Conservation (phyloP, 352 stramenopile species). For the Globisporangium irregulare region DNA sequence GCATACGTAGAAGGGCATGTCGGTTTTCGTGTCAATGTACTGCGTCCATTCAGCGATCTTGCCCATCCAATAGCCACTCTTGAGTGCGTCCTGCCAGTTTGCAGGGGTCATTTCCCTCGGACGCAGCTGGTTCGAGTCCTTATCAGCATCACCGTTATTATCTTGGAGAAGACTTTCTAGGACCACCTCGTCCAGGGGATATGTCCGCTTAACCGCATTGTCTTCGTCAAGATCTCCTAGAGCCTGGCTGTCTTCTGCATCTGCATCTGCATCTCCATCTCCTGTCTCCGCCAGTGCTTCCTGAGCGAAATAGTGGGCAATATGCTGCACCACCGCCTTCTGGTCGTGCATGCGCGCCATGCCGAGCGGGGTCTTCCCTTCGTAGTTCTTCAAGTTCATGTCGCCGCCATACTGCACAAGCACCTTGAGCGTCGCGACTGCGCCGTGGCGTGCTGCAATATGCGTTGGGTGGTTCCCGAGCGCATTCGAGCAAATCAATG, state of each 20-base stretch:
- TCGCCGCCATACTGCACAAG: slow-evolving; percentile 77
- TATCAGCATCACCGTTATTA: not conserved
- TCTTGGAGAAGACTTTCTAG: not conserved
- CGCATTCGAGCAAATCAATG: slow-evolving; percentile 49
- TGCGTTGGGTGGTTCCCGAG: slow-evolving; percentile 71
- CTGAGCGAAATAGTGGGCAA: slow-evolving; percentile 56
- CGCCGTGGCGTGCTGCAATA: slow-evolving; percentile 57
- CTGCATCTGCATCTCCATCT: not conserved
- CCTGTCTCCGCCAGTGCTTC: slow-evolving; percentile 22
- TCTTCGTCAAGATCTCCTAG: not conserved
- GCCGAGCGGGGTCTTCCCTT: slow-evolving; percentile 69
- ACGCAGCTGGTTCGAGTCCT: slow-evolving; percentile 8
- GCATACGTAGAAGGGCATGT: slow-evolving; percentile 51
- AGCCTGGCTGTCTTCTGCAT: not conserved
- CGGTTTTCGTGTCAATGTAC: slow-evolving; percentile 57
- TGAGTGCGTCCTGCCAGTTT: slow-evolving; percentile 46
- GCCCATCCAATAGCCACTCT: slow-evolving; percentile 46
- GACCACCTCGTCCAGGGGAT: not conserved
- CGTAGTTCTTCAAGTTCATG: slow-evolving; percentile 86
- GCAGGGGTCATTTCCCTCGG: slow-evolving; percentile 18
- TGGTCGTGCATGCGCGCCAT: slow-evolving; percentile 73
- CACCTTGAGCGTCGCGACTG: slow-evolving; percentile 63
- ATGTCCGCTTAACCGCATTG: not conserved
- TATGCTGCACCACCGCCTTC: slow-evolving; percentile 51
- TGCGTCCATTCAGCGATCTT: slow-evolving; percentile 71